phyloP scores from a whole-genome alignment of 495 filamentous ascomycete species.

The Daldinia loculata region DNA sequence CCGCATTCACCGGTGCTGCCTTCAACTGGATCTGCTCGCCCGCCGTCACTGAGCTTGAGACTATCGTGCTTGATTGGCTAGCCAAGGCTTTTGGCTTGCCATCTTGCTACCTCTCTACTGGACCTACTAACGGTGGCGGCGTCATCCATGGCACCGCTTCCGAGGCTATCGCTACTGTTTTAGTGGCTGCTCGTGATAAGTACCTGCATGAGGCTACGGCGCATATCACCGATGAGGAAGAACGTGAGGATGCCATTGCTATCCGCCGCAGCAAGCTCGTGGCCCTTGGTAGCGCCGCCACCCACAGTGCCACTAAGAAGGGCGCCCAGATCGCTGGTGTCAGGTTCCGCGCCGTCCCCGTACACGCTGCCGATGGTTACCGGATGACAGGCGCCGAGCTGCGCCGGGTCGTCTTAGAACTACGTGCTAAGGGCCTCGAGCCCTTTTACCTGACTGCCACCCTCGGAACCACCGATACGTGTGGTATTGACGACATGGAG shows the following conservation, averaged over 20 bases:
- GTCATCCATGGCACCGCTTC: constrained; percentile 95
- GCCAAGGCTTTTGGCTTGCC: constrained; percentile 78
- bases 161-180: constrained; percentile 85
- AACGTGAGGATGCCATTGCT: constrained; percentile 71
- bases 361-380: constrained; percentile 68
- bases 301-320: constrained; percentile 87
- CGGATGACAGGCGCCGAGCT: constrained; percentile 73
- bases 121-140: constrained; percentile 78
- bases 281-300: constrained; percentile 79
- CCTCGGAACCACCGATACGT: constrained; percentile 87
- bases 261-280: constrained; percentile 75
- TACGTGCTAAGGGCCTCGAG: constrained; percentile 68
- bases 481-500: constrained; percentile 81
- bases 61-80: constrained; percentile 92
- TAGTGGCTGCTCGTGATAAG: constrained; percentile 90
- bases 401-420: constrained; percentile 66
- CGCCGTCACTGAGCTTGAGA: constrained; percentile 95
- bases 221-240: constrained; percentile 62
- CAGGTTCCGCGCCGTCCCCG: constrained; percentile 72
- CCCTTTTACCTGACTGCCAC: constrained; percentile 90
- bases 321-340: constrained; percentile 87
- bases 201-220: constrained; percentile 68
- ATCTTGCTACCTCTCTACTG: constrained; percentile 76
- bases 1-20: constrained; percentile 85
- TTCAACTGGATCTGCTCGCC: constrained; percentile 99